phyloP scores from a whole-genome alignment of 2,329 filamentous ascomycete genomes.

The Penicillium sp. region DNA sequence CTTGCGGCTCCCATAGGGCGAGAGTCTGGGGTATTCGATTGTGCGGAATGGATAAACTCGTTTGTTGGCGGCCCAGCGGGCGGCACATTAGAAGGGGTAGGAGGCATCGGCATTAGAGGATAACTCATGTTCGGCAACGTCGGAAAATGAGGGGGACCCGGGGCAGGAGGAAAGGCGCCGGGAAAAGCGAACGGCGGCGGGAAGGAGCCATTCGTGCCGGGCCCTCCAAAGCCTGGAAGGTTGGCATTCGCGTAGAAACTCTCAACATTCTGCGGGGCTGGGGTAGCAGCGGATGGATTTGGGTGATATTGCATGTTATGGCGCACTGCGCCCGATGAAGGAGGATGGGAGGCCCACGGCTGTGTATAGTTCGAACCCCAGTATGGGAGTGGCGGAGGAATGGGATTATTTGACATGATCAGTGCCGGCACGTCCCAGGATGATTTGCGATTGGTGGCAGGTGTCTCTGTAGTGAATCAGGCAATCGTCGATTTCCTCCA shows the following conservation, averaged over 20 bases:
- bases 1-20: slow-evolving; percentile 27
- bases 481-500: slow-evolving; percentile 16
- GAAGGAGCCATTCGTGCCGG: slow-evolving; percentile 28
- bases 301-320: slow-evolving; percentile 32
- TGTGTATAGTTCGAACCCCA: slow-evolving; percentile 43
- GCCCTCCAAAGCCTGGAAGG: slow-evolving; percentile 36
- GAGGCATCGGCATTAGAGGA: slow-evolving; percentile 27
- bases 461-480: slow-evolving; percentile 9
- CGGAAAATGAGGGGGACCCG: slow-evolving; percentile 38
- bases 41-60: slow-evolving; percentile 16
- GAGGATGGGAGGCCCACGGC: slow-evolving; percentile 42
- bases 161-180: slow-evolving; percentile 40
- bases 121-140: slow-evolving; percentile 31
- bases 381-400: slow-evolving; percentile 50
- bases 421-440: background rate
- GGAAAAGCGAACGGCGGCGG: slow-evolving; percentile 37
- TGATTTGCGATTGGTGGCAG: slow-evolving; percentile 16
- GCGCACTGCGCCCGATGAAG: slow-evolving; percentile 26
- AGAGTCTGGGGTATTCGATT: slow-evolving; percentile 17
- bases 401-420: slow-evolving; percentile 52
- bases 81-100: slow-evolving; percentile 20
- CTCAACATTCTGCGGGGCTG: slow-evolving; percentile 31
- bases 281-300: slow-evolving; percentile 30
- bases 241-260: slow-evolving; percentile 34
- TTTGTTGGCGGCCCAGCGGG: slow-evolving; percentile 14